Evolutionary conservation across 2,329 filamentous ascomycete species (phyloP).

Genomic region (Trichoderma oligosporum): DNA sequence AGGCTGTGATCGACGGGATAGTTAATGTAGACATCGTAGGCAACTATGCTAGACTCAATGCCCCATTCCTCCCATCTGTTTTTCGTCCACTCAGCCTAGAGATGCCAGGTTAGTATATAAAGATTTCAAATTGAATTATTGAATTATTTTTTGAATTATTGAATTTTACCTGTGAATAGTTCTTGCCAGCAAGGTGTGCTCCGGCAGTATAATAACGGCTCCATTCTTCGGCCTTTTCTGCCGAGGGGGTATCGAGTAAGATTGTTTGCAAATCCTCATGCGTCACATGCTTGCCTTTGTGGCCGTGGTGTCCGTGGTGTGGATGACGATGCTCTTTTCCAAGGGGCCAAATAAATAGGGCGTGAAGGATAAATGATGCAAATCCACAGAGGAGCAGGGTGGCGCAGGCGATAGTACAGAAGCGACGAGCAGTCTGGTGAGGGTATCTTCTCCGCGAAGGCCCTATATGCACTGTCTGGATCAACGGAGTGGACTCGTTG

Average conservation of each 20-base stretch:
- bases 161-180: conserved; percentile 60
- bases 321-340: conserved; percentile 26
- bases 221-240: conserved; percentile 62
- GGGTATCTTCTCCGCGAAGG: conserved; percentile 52
- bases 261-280: conserved; percentile 54
- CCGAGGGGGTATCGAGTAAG: conserved; percentile 55
- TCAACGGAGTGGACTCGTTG: conserved; percentile 61
- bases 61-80: conserved; percentile 71
- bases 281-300: conserved; percentile 28
- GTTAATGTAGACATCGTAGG: conserved; percentile 76
- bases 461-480: conserved; percentile 58
- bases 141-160: conserved; percentile 60
- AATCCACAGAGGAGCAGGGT: conserved; percentile 52
- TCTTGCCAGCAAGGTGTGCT: conserved; percentile 72
- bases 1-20: conserved; percentile 70
- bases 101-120: conserved; percentile 11
- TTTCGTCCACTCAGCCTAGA: conserved; percentile 66
- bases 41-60: conserved; percentile 57
- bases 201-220: conserved; percentile 74
- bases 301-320: conserved; percentile 27
- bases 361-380: conserved; percentile 46
- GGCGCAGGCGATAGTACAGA: conserved; percentile 60
- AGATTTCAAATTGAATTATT: conserved; percentile 43
- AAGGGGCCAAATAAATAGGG: conserved; percentile 41
- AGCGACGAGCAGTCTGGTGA: conserved; percentile 59